These are phyloP conservation scores for Ceratocystis cacaofunesta DNA, from an alignment of 2,329 filamentous ascomycete species.

Conservation along the genomic window DNA sequence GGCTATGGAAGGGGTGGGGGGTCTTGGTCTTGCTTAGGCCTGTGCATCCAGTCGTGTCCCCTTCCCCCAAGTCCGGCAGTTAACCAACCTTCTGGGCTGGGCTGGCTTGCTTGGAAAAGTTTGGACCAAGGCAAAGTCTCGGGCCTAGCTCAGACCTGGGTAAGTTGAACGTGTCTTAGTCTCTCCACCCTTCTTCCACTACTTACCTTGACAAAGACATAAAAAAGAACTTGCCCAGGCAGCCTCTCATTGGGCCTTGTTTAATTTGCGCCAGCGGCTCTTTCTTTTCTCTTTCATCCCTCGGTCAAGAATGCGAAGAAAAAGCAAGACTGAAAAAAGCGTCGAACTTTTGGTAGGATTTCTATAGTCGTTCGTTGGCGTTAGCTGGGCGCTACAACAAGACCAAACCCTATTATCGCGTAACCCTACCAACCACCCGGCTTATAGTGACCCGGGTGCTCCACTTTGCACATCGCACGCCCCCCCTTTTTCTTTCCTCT, in stretches of 20 bases:
- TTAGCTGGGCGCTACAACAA: background rate
- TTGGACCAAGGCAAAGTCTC: background rate
- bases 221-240: background rate
- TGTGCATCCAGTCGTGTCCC: background rate
- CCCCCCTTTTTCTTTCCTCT: background rate
- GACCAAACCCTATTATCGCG: background rate
- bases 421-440: conserved; percentile 3
- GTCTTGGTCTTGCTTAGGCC: background rate
- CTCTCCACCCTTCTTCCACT: background rate
- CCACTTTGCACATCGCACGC: conserved; percentile 3
- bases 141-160: background rate
- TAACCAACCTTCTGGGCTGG: background rate
- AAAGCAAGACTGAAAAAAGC: background rate
- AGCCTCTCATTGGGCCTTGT: background rate
- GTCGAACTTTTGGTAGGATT: background rate
- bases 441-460: background rate
- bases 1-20: background rate
- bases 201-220: background rate
- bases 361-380: background rate
- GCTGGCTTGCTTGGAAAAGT: background rate
- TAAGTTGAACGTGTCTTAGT: background rate
- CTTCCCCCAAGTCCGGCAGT: conserved; percentile 1
- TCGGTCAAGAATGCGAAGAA: background rate
- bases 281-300: background rate
- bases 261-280: background rate